phyloP scores from a whole-genome alignment of 2,329 filamentous ascomycete genomes.

The Magnaporthales sp. region DNA sequence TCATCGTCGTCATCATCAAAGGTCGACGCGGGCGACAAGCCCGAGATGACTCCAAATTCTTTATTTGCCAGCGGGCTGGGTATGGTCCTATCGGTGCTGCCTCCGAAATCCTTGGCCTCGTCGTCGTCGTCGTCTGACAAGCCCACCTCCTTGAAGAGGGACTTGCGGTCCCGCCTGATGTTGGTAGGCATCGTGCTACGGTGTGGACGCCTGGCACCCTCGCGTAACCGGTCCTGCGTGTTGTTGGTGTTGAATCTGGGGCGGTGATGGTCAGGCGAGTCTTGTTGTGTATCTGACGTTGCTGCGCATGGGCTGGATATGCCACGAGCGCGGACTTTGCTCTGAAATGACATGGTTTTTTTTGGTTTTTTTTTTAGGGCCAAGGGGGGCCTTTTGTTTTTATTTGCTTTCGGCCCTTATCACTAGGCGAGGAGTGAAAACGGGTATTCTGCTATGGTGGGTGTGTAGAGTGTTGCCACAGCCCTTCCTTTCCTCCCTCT shows the following conservation, averaged over 20 bases:
- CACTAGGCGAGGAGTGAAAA: not conserved
- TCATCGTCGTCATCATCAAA: not conserved
- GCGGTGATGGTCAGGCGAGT: constrained; percentile 16
- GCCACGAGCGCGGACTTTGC: not conserved
- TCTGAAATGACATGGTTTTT: not conserved
- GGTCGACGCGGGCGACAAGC: not conserved
- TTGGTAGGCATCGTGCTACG: constrained; percentile 22
- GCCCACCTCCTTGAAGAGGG: constrained; percentile 44
- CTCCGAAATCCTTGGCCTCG: constrained; percentile 11
- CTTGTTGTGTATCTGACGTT: not conserved
- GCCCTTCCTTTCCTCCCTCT: not conserved
- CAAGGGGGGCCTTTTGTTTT: not conserved
- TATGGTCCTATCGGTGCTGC: constrained; percentile 12
- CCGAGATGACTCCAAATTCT: not conserved
- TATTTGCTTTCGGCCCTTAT: not conserved
- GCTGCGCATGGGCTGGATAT: not conserved
- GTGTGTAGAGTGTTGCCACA: not conserved
- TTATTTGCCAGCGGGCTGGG: not conserved
- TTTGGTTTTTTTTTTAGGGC: not conserved
- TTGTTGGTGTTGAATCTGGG: constrained; percentile 41
- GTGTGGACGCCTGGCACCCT: constrained; percentile 24
- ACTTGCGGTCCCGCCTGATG: constrained; percentile 39
- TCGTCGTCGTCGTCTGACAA: constrained; percentile 25
- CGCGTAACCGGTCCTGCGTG: constrained; percentile 42
- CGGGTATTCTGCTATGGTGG: not conserved